Evolutionary conservation across 768 basidiomycete genomes (phyloP).

Genomic region (Serendipita indica): DNA sequence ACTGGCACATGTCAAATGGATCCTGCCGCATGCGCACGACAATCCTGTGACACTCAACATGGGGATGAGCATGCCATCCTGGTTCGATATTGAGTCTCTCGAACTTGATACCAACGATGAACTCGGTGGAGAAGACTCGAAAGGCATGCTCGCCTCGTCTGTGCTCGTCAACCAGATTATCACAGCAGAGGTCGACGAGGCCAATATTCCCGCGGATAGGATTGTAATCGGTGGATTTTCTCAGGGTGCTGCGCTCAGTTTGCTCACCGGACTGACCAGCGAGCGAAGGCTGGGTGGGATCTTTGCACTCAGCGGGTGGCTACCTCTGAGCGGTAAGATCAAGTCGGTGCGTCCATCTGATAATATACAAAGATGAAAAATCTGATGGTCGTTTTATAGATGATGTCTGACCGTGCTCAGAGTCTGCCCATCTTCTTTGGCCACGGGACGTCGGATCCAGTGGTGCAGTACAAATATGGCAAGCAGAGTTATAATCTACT

Average conservation of each 20-base stretch:
- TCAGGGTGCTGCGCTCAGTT: constrained; percentile 66
- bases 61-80: constrained; percentile 61
- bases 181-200: constrained; percentile 47
- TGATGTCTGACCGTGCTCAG: constrained; percentile 42
- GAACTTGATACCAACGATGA: constrained; percentile 14
- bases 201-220: constrained; percentile 49
- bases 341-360: constrained; percentile 35
- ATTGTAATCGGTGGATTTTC: constrained; percentile 83
- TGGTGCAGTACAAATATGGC: constrained; percentile 47
- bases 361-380: too few species aligned
- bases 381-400: constrained; percentile 26
- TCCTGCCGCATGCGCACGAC: constrained; percentile 62
- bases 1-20: constrained; percentile 73
- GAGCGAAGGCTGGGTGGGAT: constrained; percentile 59
- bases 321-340: constrained; percentile 52
- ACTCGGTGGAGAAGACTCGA: constrained; percentile 45
- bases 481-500: constrained; percentile 43
- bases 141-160: constrained; percentile 55
- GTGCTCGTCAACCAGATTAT: constrained; percentile 52
- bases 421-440: constrained; percentile 75
- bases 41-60: constrained; percentile 61
- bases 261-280: constrained; percentile 57
- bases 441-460: constrained; percentile 60
- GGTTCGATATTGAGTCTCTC: constrained; percentile 27
- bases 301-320: constrained; percentile 62